Conservation (phyloP, 108 stramenopile species). For the Cylindrotheca closterium region DNA sequence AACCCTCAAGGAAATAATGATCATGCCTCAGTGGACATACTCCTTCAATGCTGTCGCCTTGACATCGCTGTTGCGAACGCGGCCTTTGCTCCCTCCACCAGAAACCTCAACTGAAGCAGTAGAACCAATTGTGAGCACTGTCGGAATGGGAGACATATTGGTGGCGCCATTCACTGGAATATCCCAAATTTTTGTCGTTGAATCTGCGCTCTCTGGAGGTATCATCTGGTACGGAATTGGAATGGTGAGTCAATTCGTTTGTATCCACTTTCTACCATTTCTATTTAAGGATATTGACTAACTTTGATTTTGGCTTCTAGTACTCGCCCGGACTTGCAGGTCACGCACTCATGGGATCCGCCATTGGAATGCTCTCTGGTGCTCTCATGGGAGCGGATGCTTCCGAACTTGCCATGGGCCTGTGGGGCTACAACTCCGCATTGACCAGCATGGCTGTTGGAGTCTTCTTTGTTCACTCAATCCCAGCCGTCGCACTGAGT, state of each 20-base stretch:
- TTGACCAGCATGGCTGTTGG: conserved; percentile 75
- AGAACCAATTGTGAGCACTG: conserved; percentile 1
- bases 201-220: conserved; percentile 58
- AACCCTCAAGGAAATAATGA: conserved; percentile 46
- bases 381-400: conserved; percentile 35
- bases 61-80: conserved; percentile 49
- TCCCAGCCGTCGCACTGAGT: conserved; percentile 43
- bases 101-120: conserved; percentile 2
- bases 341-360: conserved; percentile 61
- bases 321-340: conserved; percentile 63
- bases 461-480: conserved; percentile 73
- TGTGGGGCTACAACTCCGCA: conserved; percentile 76
- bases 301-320: no score
- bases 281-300: no score
- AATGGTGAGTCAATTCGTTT: not conserved
- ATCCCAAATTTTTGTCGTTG: conserved; percentile 85
- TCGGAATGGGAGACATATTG: conserved; percentile 13
- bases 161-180: conserved; percentile 62
- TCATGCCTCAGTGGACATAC: conserved; percentile 76
- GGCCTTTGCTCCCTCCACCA: conserved; percentile 36
- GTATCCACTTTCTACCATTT: no score
- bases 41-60: conserved; percentile 77
- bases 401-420: conserved; percentile 52
- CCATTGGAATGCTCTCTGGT: conserved; percentile 51
- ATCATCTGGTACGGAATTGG: conserved; percentile 29